Conservation (phyloP, 768 basidiomycete genomes). For the Termitomyces eurrhizus region DNA sequence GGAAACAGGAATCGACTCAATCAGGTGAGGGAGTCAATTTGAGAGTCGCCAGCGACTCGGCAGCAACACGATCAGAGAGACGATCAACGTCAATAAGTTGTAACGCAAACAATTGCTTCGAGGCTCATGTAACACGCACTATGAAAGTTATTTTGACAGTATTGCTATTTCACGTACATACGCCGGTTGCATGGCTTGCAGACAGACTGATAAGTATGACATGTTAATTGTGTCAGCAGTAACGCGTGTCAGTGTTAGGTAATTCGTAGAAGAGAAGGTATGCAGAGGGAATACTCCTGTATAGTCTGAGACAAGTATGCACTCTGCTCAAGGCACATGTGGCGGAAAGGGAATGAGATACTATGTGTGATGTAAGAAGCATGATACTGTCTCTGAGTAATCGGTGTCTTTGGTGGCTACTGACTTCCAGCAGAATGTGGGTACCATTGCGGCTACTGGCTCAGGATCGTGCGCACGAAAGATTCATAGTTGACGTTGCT, state of each 20-base stretch:
- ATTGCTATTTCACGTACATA: neutral
- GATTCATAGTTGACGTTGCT: conserved; percentile 98
- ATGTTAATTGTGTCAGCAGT: too few species aligned
- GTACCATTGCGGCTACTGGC: conserved; percentile 49
- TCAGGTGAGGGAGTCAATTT: too few species aligned
- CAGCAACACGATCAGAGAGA: too few species aligned
- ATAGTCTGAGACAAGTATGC: neutral
- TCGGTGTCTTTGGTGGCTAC: neutral
- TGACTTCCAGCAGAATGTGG: conserved; percentile 7
- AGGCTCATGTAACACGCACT: neutral
- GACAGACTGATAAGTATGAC: neutral
- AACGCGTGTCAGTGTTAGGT: neutral
- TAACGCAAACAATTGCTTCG: neutral
- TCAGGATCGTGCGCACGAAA: conserved; percentile 91
- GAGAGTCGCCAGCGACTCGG: too few species aligned
- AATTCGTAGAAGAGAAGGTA: neutral
- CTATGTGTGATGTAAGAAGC: neutral
- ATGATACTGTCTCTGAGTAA: neutral
- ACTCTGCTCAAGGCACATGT: neutral
- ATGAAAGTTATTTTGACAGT: neutral
- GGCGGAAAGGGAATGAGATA: neutral
- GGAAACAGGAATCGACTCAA: too few species aligned
- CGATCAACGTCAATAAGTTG: too few species aligned
- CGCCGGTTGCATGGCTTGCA: neutral
- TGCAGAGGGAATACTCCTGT: neutral